These are phyloP conservation scores for Wickerhamomyces strasburgensis DNA, from an alignment of 805 yeast species.

Conservation along the genomic window DNA sequence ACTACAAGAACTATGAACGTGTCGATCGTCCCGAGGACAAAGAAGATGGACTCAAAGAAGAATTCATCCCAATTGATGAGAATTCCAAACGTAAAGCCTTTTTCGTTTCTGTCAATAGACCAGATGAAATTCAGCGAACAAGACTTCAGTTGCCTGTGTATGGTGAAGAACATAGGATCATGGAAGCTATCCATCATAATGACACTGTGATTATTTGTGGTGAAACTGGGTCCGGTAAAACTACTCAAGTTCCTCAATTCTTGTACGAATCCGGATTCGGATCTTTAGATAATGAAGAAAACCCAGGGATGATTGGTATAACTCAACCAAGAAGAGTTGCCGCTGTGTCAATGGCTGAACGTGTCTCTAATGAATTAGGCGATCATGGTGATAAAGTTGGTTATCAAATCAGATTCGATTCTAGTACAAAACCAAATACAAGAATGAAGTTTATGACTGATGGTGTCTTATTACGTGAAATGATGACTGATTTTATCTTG, in stretches of 20 bases:
- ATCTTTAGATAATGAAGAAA: conserved; percentile 41
- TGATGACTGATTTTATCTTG: conserved; percentile 82
- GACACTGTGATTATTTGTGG: conserved; percentile 92
- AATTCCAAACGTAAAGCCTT: conserved; percentile 48
- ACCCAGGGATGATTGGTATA: conserved; percentile 92
- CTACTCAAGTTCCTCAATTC: conserved; percentile 97
- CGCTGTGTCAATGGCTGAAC: conserved; percentile 83
- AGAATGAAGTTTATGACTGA: conserved; percentile 88
- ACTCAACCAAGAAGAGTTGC: conserved; percentile 97
- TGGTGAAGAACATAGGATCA: conserved; percentile 83
- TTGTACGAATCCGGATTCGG: conserved; percentile 92
- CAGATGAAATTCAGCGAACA: conserved; percentile 57
- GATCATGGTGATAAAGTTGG: conserved; percentile 67
- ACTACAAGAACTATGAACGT: conserved; percentile 38
- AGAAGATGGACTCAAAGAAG: conserved; percentile 64
- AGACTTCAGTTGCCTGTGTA: conserved; percentile 81
- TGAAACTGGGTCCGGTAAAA: conserved; percentile 98
- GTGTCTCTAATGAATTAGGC: conserved; percentile 76
- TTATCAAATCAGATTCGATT: conserved; percentile 78
- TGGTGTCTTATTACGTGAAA: conserved; percentile 88
- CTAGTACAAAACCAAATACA: conserved; percentile 57
- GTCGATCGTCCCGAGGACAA: conserved; percentile 65
- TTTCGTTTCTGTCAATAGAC: conserved; percentile 63
- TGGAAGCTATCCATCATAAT: conserved; percentile 94
- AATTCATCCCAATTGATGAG: conserved; percentile 55